These are phyloP conservation scores for Lactuca sativa DNA, from an alignment of 129 eudicot genomes.

Conservation along the genomic window DNA sequence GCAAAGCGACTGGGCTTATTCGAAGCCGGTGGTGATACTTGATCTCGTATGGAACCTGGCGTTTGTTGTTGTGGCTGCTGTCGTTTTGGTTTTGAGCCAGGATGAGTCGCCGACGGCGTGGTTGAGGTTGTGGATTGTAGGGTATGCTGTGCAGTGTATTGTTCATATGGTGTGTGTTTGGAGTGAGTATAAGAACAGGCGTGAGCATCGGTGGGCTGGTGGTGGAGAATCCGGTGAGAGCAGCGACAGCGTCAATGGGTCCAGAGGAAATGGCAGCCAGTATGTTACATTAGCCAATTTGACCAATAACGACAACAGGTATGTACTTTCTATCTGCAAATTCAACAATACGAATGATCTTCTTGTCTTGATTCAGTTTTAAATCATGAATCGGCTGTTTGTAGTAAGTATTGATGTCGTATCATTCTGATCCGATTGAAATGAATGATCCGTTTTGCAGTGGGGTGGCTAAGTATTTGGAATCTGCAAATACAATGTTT, in stretches of 20 bases:
- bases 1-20: constrained; percentile 68
- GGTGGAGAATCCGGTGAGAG: constrained; percentile 17
- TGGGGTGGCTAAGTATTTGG: constrained; percentile 53
- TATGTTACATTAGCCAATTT: constrained; percentile 51
- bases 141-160: constrained; percentile 58
- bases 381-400: too few species aligned
- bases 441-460: constrained; percentile 31
- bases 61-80: constrained; percentile 40
- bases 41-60: constrained; percentile 57
- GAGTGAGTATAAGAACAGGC: constrained; percentile 48
- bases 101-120: constrained; percentile 34
- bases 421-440: background rate
- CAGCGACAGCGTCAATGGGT: background rate
- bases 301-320: constrained; percentile 36
- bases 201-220: constrained; percentile 22
- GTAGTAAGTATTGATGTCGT: too few species aligned
- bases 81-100: constrained; percentile 38
- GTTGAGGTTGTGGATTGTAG: constrained; percentile 58
- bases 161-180: constrained; percentile 63
- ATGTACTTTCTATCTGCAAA: background rate
- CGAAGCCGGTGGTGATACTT: constrained; percentile 56
- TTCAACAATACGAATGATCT: too few species aligned
- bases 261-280: constrained; percentile 23
- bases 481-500: constrained; percentile 83
- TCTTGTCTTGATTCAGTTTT: too few species aligned